Base-by-base conservation (phyloP, 1,284 basidiomycete species). In the Mycosarcoma mackinlayi region DNA sequence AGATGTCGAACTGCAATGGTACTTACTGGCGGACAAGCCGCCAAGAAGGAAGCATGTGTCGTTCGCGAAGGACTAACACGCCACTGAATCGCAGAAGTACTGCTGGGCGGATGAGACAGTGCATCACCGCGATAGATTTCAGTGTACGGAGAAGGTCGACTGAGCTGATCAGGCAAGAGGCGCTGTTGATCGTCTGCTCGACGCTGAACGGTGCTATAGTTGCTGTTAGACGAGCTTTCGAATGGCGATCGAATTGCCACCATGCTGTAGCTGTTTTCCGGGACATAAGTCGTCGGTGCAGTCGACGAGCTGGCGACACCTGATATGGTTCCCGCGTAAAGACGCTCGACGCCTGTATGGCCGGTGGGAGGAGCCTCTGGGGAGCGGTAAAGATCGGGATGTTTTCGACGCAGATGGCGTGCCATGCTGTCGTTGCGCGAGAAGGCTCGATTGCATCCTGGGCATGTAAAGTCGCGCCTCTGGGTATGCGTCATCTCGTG, bases 401-500 rank as follows among this genome's bases (percentile, higher is more conserved):
- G 68, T 30, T 71, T 71, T 34, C 68, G 57, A 33, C 62, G 62
- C 7, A 66, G 51, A 21, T 71, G 68, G 19, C 68, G 57, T 7
- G 62, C 50, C 62, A 71, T 65, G 51, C 62, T 66, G 25, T 71
- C 68, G 54, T 66, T 66, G 28, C 68, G 57, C 4, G 68, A 71
- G 30, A 71, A 71, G 8, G 62, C 51, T 18, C 62, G 37, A 10
- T 35, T 47, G 48, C 68, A 71, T 21, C 55, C 62, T 8, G 58
- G 62, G 28, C 68, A 71, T 39, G n/a, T 25, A 24, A 66, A 71
- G 40, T 71, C 68, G 13, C 68, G 58, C 11, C 62, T 18, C 33
- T 59, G 62, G 0, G 68, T 66, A 30, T 71, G 68, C 18, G 68
- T 71, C 68, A 71, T 66, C 50, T 71, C 62, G 51, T 71, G 68